Conservation (phyloP, 257 asterid species). For the Fraxinus pennsylvanica region DNA sequence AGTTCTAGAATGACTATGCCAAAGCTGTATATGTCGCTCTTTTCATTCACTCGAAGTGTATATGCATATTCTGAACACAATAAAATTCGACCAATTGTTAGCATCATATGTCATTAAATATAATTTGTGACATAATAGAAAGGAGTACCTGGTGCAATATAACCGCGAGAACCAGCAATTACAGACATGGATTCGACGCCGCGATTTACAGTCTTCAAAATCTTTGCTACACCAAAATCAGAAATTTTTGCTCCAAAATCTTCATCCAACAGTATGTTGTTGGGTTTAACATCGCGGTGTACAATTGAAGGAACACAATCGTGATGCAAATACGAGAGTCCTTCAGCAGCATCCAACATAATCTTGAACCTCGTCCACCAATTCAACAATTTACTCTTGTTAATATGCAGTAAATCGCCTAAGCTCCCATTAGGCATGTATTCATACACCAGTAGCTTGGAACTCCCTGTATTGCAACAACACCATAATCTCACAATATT, state of each 20-base stretch:
- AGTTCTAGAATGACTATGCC: slow-evolving; percentile 75
- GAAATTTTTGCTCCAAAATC: slow-evolving; percentile 72
- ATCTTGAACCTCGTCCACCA: slow-evolving; percentile 71
- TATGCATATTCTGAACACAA: slow-evolving; percentile 66
- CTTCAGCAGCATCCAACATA: slow-evolving; percentile 81
- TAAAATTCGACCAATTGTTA: slow-evolving; percentile 10
- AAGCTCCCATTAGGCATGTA: slow-evolving; percentile 86
- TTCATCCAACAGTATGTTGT: slow-evolving; percentile 62
- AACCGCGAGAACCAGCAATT: slow-evolving; percentile 84
- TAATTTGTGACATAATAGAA: background rate
- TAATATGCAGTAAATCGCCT: slow-evolving; percentile 68
- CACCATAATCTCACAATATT: slow-evolving; percentile 79
- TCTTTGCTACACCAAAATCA: slow-evolving; percentile 84
- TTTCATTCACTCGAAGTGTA: slow-evolving; percentile 72
- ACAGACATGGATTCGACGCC: slow-evolving; percentile 66
- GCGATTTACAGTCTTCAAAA: slow-evolving; percentile 34
- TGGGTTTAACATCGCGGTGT: slow-evolving; percentile 83
- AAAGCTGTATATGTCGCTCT: slow-evolving; percentile 79
- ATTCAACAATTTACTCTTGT: slow-evolving; percentile 44
- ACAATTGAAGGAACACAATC: slow-evolving; percentile 86
- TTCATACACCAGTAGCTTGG: slow-evolving; percentile 77
- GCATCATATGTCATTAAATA: background rate
- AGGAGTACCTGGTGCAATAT: slow-evolving; percentile 88
- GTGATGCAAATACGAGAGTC: slow-evolving; percentile 82
- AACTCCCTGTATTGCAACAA: slow-evolving; percentile 52